Evolutionary conservation across 306 rosid species (phyloP), one percentile per base, ranked within the genome.

Genomic region (Inga laurina): DNA sequence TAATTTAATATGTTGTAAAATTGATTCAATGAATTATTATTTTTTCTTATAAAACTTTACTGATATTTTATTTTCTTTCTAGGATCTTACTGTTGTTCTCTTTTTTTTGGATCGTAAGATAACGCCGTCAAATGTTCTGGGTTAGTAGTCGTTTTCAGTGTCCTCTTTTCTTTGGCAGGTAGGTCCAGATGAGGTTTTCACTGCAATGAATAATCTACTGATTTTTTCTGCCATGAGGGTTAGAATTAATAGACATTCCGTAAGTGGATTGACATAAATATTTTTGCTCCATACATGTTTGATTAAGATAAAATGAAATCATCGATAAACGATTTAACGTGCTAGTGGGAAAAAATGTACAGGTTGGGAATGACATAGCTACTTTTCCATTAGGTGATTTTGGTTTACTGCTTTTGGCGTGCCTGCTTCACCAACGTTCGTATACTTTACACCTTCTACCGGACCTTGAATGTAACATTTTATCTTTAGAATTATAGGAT

Each of bases 121-220:
- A 82, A 88, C 88, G 87, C 77, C 66, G 82, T 72, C 79, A 74
- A 48, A 10, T 3, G 5, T 5, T 16, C 13, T 27, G 64, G 62
- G 82, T 85, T 81, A 44, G 74, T 77, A 80, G 85, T 82, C 83
- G 2, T 77, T 81, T 44, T 56, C 75, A 8, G 5, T n/a, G 70
- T 12, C 80, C 78, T 30, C 61, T 78, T 22, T 22, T 22, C 14
- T 12, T 12, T 35, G 37, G 5, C 4, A 3, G 37, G 75, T 73
- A 8, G 37, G 75, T 73, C 89, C 83, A 77, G 4, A 35, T 51
- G 72, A 32, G 62, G 21, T 39, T 73, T 72, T 5, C 79, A 73
- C 34, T 16, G 21, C 48, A 12, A 77, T 35, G 56, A 76, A 19
- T 19, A 56, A 76, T 61, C 16, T 61, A 6, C 49, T 15, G 12